Base-by-base conservation (phyloP, 805 yeast genomes). In the Metschnikowia orientalis region DNA sequence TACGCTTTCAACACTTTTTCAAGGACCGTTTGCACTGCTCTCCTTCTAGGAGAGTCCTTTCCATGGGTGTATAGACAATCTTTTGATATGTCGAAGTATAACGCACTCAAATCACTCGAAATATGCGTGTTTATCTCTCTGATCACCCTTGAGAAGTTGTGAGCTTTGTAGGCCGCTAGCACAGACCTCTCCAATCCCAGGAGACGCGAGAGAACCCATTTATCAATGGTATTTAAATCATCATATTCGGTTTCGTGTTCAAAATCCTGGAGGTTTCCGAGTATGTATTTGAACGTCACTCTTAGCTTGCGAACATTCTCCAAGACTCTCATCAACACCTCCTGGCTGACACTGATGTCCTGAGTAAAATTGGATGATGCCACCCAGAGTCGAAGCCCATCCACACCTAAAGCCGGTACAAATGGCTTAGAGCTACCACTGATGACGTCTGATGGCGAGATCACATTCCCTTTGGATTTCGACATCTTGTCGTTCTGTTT, bases 401-500 rank as follows among this genome's bases (percentile, higher is more conserved):
- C 97, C 11, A 86, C 74, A 8, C 98, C 97, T 13, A 90, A 61
- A 9, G 78, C 67, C 1, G 87, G 85, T 5, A 62, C 45, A 10
- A 48, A 41, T 6, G 63, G 63, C 20, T 64, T 61, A 6, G 59
- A 56, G 4, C 71, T 63, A 2, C 94, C 95, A 22, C 72, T 60
- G 21, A 90, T 74, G 6, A 87, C 73, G 21, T 77, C 77, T 3
- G 48, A 49, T 0, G 97, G 97, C 1, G 73, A 54, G 13, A 89
- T 72, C 0, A 79, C 79, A 47, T 92, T 92, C 0, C 97, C 96
- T 23, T 83, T 59, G 0, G 96, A 86, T 53, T 92, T 92, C 3
- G 97, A 89, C 97, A 90, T 90, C 50, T 92, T 92, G 36, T 73
- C 71, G 11, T 92, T 90, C 41, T 79, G 75, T 44, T 78, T 86